Conservation (phyloP, 306 rosid genomes). For the Elaeagnus macrophylla region DNA sequence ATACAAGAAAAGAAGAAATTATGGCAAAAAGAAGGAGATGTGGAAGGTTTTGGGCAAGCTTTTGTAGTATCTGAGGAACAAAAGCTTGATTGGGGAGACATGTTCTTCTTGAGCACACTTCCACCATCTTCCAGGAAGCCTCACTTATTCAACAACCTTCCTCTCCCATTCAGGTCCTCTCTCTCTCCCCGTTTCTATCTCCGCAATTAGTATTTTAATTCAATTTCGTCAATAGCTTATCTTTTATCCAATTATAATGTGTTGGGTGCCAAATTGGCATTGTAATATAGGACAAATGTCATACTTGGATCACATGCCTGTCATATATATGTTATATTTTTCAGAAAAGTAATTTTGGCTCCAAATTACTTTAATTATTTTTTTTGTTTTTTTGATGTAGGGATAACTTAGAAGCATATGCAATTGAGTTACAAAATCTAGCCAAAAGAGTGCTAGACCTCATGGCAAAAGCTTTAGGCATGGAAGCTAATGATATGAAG, state of each 20-base stretch:
- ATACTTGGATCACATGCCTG: too few species aligned
- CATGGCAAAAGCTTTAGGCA: slow-evolving; percentile 17
- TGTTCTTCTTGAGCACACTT: slow-evolving; percentile 12
- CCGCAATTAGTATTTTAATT: too few species aligned
- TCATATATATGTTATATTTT: too few species aligned
- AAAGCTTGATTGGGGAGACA: slow-evolving; percentile 21
- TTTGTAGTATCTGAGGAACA: slow-evolving; percentile 14
- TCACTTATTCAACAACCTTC: slow-evolving; percentile 9
- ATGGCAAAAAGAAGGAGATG: slow-evolving; percentile 26
- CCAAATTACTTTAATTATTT: too few species aligned
- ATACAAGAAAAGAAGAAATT: slow-evolving; percentile 30
- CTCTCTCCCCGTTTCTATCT: not conserved
- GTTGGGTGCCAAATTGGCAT: too few species aligned
- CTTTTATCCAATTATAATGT: too few species aligned
- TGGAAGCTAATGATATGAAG: slow-evolving; percentile 18
- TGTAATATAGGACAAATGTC: too few species aligned
- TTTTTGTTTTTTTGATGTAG: not conserved
- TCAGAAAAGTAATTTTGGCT: too few species aligned
- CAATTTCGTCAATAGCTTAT: too few species aligned
- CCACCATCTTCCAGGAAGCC: slow-evolving; percentile 11
- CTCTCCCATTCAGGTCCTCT: slow-evolving; percentile 8
- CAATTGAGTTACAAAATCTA: slow-evolving; percentile 10
- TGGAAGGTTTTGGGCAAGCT: slow-evolving; percentile 31
- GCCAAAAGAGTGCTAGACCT: slow-evolving; percentile 14
- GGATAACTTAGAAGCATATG: slow-evolving; percentile 22